Base-by-base conservation (phyloP, 2,329 filamentous ascomycete species). In the Didymella lethalis region DNA sequence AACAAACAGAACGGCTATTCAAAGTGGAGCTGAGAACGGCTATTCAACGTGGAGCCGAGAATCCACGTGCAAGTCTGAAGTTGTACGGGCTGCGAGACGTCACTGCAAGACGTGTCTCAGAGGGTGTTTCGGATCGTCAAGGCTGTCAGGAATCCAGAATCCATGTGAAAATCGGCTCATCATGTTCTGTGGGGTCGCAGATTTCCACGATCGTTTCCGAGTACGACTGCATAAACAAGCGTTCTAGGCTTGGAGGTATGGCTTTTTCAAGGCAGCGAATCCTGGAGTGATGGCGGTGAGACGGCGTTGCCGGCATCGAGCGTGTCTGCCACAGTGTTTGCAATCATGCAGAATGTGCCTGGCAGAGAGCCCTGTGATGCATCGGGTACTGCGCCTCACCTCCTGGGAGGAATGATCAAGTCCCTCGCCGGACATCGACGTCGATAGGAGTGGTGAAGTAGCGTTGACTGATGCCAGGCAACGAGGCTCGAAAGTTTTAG, bases 231-330 rank as follows among this genome's bases (percentile, higher is more conserved):
- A 66, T 69, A 55, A 65, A 56, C 26, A 59, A 26, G 12, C 31
- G 43, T 28, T 36, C 61, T 54, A 38, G 46, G 65, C 58, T 23
- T 44, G 60, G 64, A 56, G 56, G 47, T 57, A n/a, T 32, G 46
- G 69, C 69, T 64, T 64, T 51, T 56, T 50, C 66, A 63, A 74
- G 72, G 72, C 71, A 73, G 63, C 69, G 61, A 68, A 62, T 60
- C 64, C 32, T 57, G 59, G 51, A 31, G 12, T 26, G 38, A 45
- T 36, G 4, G 38, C 46, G 59, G 60, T 63, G 62, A 57, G 54
- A 53, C 59, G 34, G 48, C 25, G 14, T 48, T 12, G 18, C 5
- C n/a, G n/a, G 44, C 18, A 11, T 53, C 43, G 54, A 40, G 32
- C 38, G 53, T 46, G 26, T 53, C 26, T 41, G 38, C 11, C 25